Conservation (phyloP, 768 basidiomycete genomes). For the Leccinum aurantiacum region DNA sequence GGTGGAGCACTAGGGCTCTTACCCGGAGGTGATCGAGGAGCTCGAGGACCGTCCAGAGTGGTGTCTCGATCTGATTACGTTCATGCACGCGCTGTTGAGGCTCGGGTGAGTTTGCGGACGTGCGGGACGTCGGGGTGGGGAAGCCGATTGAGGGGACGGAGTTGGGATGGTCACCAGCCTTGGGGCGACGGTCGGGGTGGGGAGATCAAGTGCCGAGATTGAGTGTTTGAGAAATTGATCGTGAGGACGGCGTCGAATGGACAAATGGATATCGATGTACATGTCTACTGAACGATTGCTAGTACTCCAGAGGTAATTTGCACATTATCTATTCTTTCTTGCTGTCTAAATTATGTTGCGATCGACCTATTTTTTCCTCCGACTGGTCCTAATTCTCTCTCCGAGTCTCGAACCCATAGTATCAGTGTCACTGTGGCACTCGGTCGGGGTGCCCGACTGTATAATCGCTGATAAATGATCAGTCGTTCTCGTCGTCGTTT, state of each 20-base stretch:
- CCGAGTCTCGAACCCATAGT: background rate
- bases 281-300: background rate
- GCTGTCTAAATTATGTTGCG: background rate
- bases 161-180: conserved; percentile 80
- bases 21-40: conserved; percentile 58
- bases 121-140: conserved; percentile 69
- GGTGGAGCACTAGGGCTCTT: conserved; percentile 45
- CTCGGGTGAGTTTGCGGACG: conserved; percentile 84
- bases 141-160: conserved; percentile 90
- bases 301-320: background rate
- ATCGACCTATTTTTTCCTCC: background rate
- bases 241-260: background rate
- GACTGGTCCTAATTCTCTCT: no score
- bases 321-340: background rate
- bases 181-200: conserved; percentile 74
- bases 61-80: conserved; percentile 83
- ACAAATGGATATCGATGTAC: background rate
- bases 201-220: conserved; percentile 53
- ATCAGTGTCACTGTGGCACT: no score
- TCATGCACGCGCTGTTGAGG: conserved; percentile 85
- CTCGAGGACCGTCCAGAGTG: conserved; percentile 85
- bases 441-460: no score
- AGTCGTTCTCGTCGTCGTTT: conserved; percentile 3
- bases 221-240: background rate
- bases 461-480: no score